phyloP scores from a whole-genome alignment of 805 yeast genomes.

The Scheffersomyces amazonensis region DNA sequence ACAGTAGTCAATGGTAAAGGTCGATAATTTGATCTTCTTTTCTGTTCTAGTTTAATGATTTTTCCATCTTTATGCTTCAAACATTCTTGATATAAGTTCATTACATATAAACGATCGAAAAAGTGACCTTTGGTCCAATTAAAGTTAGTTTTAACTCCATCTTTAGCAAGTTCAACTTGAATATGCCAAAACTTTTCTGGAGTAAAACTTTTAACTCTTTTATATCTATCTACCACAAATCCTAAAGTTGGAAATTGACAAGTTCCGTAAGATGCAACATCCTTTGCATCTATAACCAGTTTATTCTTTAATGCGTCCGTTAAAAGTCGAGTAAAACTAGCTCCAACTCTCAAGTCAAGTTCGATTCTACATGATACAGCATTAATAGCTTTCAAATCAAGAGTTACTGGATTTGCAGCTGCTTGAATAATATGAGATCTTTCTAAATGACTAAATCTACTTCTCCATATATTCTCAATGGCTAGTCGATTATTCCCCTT shows the following conservation, averaged over 20 bases:
- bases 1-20: slow-evolving; percentile 95
- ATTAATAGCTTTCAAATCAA: slow-evolving; percentile 68
- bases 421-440: slow-evolving; percentile 70
- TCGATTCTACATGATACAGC: slow-evolving; percentile 89
- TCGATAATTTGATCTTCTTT: slow-evolving; percentile 71
- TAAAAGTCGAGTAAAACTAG: slow-evolving; percentile 79
- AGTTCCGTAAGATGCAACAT: slow-evolving; percentile 72
- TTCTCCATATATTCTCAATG: slow-evolving; percentile 56
- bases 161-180: slow-evolving; percentile 48
- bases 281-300: slow-evolving; percentile 23
- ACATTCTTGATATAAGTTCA: slow-evolving; percentile 68
- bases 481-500: slow-evolving; percentile 46
- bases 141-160: slow-evolving; percentile 40
- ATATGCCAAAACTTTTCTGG: slow-evolving; percentile 83
- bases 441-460: slow-evolving; percentile 86
- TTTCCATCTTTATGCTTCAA: slow-evolving; percentile 48
- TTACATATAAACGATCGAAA: slow-evolving; percentile 68
- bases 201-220: slow-evolving; percentile 65
- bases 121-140: slow-evolving; percentile 72
- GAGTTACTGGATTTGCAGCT: slow-evolving; percentile 59
- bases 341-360: slow-evolving; percentile 85
- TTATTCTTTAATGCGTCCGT: slow-evolving; percentile 48
- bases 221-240: slow-evolving; percentile 89
- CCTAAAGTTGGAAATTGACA: slow-evolving; percentile 98
- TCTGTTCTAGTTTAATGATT: slow-evolving; percentile 49